A percentile compares a stretch with the other conserved stretches of the same genome.
Evolutionary conservation across 2,329 filamentous ascomycete genomes (phyloP).

Genomic region (Fusarium guadeloupense): DNA sequence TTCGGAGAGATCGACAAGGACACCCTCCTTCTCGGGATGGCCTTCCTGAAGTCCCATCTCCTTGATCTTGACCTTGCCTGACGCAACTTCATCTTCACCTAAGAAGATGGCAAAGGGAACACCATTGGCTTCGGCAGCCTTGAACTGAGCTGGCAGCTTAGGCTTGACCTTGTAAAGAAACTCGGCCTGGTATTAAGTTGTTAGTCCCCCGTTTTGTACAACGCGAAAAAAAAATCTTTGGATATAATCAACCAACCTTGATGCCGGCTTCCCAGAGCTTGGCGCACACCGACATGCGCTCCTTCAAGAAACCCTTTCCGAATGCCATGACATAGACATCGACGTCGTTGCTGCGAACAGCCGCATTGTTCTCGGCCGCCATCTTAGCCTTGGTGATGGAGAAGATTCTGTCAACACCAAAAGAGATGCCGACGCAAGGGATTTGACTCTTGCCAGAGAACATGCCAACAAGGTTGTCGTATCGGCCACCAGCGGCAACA

Average conservation of each 20-base stretch:
- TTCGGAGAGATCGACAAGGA: constrained; percentile 72
- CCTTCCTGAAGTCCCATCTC: constrained; percentile 76
- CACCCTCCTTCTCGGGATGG: constrained; percentile 90
- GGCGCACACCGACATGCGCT: constrained; percentile 83
- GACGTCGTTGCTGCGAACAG: constrained; percentile 69
- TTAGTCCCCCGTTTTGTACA: constrained; percentile 35
- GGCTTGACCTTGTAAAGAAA: constrained; percentile 92
- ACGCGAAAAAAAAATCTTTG: neutral
- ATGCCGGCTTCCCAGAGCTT: constrained; percentile 87
- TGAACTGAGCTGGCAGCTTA: constrained; percentile 89
- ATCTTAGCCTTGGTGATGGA: constrained; percentile 83
- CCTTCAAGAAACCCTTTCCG: constrained; percentile 83
- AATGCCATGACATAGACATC: constrained; percentile 97
- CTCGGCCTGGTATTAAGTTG: constrained; percentile 67
- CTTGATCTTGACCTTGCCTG: constrained; percentile 89
- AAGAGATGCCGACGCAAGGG: constrained; percentile 74
- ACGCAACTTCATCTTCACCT: constrained; percentile 86
- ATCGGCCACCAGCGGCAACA: constrained; percentile 88
- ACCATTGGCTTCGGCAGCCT: constrained; percentile 80
- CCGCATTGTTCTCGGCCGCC: constrained; percentile 68
- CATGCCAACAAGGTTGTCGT: constrained; percentile 94
- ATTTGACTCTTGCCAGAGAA: constrained; percentile 87
- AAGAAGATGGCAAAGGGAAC: constrained; percentile 90
- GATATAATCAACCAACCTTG: constrained; percentile 63
- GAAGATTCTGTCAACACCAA: constrained; percentile 95